A percentile compares a stretch with the other conserved stretches of the same genome.
Evolutionary conservation across 352 stramenopile genomes (phyloP).

Genomic region (Globisporangium cystogenes): DNA sequence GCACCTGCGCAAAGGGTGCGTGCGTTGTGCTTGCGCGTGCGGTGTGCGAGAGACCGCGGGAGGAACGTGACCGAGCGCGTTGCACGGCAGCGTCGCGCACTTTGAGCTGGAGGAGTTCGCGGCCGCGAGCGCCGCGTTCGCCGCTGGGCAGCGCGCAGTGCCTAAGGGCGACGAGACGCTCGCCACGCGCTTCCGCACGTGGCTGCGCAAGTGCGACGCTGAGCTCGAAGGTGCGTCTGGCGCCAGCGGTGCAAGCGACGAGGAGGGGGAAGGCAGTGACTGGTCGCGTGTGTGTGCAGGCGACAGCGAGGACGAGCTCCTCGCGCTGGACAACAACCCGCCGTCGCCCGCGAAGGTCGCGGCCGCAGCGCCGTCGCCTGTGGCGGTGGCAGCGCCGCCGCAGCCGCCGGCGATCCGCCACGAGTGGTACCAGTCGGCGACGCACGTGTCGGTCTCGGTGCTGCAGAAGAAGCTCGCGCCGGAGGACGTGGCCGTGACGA

Average conservation of each 20-base stretch:
- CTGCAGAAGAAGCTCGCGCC: constrained; percentile 74
- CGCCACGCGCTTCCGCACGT: constrained; percentile 66
- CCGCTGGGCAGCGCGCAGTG: background rate
- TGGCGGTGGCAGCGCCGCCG: background rate
- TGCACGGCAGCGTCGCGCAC: constrained; percentile 42
- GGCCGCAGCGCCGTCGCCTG: background rate
- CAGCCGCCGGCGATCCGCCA: constrained; percentile 20
- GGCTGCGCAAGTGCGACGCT: constrained; percentile 86
- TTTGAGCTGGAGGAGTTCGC: constrained; percentile 84
- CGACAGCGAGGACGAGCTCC: constrained; percentile 9
- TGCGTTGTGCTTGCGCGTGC: background rate
- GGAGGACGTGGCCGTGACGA: constrained; percentile 55
- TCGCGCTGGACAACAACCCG: constrained; percentile 3
- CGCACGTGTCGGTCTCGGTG: constrained; percentile 78
- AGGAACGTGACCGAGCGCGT: no score
- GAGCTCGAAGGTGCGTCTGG: constrained; percentile 62
- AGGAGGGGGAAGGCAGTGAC: no score
- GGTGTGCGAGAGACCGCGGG: no score
- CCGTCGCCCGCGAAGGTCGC: background rate
- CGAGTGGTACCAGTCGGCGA: constrained; percentile 85
- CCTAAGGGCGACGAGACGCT: constrained; percentile 24
- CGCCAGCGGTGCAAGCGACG: background rate
- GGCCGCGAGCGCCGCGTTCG: constrained; percentile 6
- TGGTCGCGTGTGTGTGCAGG: background rate
- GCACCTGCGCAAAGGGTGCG: constrained; percentile 68